phyloP scores from a whole-genome alignment of 2,329 filamentous ascomycete species.

The Scedosporium aurantiacum region DNA sequence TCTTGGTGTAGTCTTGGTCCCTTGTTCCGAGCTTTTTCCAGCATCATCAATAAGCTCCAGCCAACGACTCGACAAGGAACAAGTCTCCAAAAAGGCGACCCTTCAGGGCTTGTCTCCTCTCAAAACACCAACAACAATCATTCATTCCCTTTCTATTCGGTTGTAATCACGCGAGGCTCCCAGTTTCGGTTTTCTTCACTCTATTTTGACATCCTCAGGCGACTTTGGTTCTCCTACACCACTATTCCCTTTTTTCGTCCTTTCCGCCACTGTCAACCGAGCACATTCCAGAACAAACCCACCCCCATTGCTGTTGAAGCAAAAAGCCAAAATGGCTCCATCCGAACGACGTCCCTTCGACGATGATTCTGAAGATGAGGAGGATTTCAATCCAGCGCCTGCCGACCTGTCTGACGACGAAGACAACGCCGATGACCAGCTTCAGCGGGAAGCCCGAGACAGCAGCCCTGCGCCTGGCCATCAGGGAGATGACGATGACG shows the following conservation, averaged over 20 bases:
- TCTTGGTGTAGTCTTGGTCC: too few relatives aligned
- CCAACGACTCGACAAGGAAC: too few relatives aligned
- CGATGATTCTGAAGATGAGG: constrained; percentile 64
- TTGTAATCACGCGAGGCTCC: too few relatives aligned
- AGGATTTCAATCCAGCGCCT: constrained; percentile 78
- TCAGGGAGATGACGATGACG: constrained; percentile 13
- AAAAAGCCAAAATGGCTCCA: constrained; percentile 30
- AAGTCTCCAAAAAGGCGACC: too few relatives aligned
- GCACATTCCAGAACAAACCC: not conserved
- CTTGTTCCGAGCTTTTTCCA: too few relatives aligned
- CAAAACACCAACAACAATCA: not conserved
- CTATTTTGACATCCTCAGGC: too few relatives aligned
- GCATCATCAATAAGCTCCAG: too few relatives aligned
- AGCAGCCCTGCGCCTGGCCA: constrained; percentile 12
- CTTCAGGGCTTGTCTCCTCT: not conserved
- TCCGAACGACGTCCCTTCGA: constrained; percentile 35
- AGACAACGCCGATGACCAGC: constrained; percentile 21
- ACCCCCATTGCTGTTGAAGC: not conserved
- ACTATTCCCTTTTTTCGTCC: not conserved
- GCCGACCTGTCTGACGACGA: constrained; percentile 66
- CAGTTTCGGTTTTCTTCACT: too few relatives aligned
- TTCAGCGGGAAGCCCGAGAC: constrained; percentile 12
- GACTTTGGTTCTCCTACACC: not conserved
- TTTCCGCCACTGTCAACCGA: not conserved
- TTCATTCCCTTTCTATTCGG: not conserved